Evolutionary conservation across 306 rosid genomes (phyloP).

Genomic region (Arachis stenosperma): DNA sequence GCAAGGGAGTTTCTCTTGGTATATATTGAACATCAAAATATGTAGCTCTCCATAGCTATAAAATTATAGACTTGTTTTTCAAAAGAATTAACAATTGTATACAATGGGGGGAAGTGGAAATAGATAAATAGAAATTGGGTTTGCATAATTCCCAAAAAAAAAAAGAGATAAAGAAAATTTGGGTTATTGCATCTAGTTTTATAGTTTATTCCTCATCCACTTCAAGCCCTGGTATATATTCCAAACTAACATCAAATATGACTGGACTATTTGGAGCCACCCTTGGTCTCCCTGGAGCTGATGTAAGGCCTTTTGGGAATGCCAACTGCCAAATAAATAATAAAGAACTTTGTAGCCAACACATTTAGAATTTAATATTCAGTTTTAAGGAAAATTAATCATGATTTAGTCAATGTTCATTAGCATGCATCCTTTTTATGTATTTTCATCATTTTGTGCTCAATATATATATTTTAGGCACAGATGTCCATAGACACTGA

Average conservation of each 20-base stretch:
- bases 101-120: neutral
- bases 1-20: slow-evolving; percentile 25
- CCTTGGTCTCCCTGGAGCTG: slow-evolving; percentile 99
- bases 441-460: slow-evolving; percentile 17
- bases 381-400: slow-evolving; percentile 12
- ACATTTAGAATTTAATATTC: slow-evolving; percentile 17
- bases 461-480: slow-evolving; percentile 16
- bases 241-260: slow-evolving; percentile 88
- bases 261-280: slow-evolving; percentile 96
- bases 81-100: slow-evolving; percentile 38
- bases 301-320: slow-evolving; percentile 88
- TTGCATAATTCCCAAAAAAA: no score
- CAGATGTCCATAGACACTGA: slow-evolving; percentile 20
- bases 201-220: slow-evolving; percentile 59
- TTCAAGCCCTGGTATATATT: slow-evolving; percentile 89
- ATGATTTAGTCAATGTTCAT: neutral
- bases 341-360: neutral
- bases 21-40: slow-evolving; percentile 1
- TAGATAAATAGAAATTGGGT: no score
- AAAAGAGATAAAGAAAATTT: neutral
- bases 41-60: slow-evolving; percentile 9
- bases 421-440: slow-evolving; percentile 12
- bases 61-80: slow-evolving; percentile 15
- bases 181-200: neutral
- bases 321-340: slow-evolving; percentile 69